Evolutionary conservation across 768 basidiomycete species (phyloP), one percentile per base, ranked within the genome.

Genomic region (Cystofilobasidium ferigula): DNA sequence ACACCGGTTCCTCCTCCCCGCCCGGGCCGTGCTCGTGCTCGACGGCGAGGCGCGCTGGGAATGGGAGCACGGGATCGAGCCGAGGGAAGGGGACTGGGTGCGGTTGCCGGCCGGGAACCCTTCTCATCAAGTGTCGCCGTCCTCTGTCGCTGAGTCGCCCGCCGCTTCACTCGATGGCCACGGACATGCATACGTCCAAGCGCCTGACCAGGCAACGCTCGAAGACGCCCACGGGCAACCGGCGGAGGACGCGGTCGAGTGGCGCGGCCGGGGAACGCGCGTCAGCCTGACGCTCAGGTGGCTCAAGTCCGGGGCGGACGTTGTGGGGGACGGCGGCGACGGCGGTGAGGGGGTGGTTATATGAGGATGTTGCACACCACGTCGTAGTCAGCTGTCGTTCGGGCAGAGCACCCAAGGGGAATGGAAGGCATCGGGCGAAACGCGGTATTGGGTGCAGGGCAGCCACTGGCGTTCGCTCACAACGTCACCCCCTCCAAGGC

Each of bases 1-100:
- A 80, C 85, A 60, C 36, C 61, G 67, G 2, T 69, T 92, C 32
- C 88, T 86, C 74, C 80, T 98, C 22, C 86, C 88, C 0, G 82
- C 84, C 62, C 77, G 87, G 57, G 87, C 86, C 67, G 77, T 94
- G 26, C 78, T 93, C 64, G 83, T 91, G 56, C 78, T 98, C 68
- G 83, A 84, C 5, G 84, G 83, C 38, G 86, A 86, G 38, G 89
- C 93, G 18, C 82, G 93, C 43, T 95, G 89, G 75, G 75, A 77
- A 3, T 97, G 90, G 89, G 84, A 83, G 12, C 93, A 98, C 75
- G 93, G 88, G 6, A 98, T 98, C 64, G 82, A 83, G 36, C 80
- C 80, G 61, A 14, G 30, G 61, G 42, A 60, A 40, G 61, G 24
- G 32, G 69, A 38, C 4, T 24, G 28, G 8, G 26, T n/a, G n/a